phyloP scores from a whole-genome alignment of 257 asterid genomes.

The Solanum tacnaense region DNA sequence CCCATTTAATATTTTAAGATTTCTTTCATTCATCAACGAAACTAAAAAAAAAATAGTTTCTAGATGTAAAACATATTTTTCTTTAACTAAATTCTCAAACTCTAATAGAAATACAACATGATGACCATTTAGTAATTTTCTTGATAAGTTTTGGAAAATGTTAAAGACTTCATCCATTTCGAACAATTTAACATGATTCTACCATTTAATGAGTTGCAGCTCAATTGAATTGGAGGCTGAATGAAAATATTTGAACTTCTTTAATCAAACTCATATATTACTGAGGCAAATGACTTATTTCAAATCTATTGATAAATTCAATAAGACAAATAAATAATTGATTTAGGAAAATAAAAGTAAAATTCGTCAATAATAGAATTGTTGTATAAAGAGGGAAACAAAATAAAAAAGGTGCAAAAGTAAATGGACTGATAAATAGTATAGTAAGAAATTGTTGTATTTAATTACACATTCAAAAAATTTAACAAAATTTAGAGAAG shows the following conservation, averaged over 20 bases:
- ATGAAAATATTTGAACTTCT: neutral
- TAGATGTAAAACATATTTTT: neutral
- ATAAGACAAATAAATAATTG: neutral
- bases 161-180: neutral
- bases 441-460: neutral
- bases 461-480: neutral
- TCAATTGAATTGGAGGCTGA: neutral
- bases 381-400: neutral
- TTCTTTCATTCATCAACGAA: neutral
- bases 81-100: neutral
- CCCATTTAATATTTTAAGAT: neutral
- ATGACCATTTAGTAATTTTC: neutral
- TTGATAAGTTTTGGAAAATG: neutral
- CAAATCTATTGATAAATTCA: neutral
- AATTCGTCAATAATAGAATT: neutral
- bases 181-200: neutral
- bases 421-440: neutral
- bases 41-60: neutral
- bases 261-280: neutral
- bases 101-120: neutral
- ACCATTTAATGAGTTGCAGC: neutral
- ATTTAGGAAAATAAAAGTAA: neutral
- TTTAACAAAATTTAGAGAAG: neutral
- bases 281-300: neutral
- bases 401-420: neutral